Evolutionary conservation across 805 yeast genomes (phyloP).

Genomic region (Teunomyces pallodes): DNA sequence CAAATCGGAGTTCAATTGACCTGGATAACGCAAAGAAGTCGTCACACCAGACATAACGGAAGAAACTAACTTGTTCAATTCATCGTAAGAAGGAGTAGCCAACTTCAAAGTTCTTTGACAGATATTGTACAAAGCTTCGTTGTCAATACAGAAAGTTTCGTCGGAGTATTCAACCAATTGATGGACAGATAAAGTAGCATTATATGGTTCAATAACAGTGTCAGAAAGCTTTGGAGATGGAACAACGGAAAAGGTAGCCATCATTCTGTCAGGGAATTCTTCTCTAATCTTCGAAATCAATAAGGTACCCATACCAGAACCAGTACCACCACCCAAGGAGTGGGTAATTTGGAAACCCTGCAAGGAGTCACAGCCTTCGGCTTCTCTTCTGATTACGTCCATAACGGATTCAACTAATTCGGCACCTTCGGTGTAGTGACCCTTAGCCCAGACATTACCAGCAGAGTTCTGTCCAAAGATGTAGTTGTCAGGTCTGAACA

Average conservation of each 20-base stretch:
- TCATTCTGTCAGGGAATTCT: slow-evolving; percentile 93
- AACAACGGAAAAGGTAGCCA: slow-evolving; percentile 91
- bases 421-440: slow-evolving; percentile 96
- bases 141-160: slow-evolving; percentile 93
- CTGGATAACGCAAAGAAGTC: slow-evolving; percentile 90
- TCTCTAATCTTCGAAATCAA: slow-evolving; percentile 82
- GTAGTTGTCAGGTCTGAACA: slow-evolving; percentile 90
- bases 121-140: slow-evolving; percentile 88
- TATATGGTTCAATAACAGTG: slow-evolving; percentile 93
- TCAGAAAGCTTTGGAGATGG: slow-evolving; percentile 91
- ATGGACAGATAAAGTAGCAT: slow-evolving; percentile 86
- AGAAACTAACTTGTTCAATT: slow-evolving; percentile 79
- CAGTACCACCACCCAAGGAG: slow-evolving; percentile 78
- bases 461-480: slow-evolving; percentile 90
- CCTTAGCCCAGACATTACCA: slow-evolving; percentile 96
- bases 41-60: slow-evolving; percentile 95
- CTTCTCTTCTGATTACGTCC: slow-evolving; percentile 90
- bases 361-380: slow-evolving; percentile 86
- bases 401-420: slow-evolving; percentile 86
- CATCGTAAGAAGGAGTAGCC: slow-evolving; percentile 72
- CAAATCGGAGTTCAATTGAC: slow-evolving; percentile 89
- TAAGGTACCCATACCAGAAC: slow-evolving; percentile 94
- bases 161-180: slow-evolving; percentile 89
- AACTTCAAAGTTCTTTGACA: slow-evolving; percentile 84
- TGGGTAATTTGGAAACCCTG: slow-evolving; percentile 88